Evolutionary conservation across 371 early-diverging fungal species (phyloP).

Genomic region (Mycotypha africana): DNA sequence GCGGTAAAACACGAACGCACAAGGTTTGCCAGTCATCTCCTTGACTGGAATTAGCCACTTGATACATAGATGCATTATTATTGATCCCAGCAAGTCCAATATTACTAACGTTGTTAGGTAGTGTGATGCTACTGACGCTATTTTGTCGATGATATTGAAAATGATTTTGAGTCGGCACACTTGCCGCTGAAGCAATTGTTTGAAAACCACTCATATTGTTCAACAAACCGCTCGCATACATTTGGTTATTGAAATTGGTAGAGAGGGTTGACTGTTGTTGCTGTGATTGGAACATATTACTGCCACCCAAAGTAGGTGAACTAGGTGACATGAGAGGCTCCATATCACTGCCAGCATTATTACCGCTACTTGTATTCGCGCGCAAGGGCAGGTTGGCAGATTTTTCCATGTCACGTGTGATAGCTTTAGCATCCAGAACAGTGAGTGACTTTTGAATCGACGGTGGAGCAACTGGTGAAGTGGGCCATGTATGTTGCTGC

Average conservation of each 20-base stretch:
- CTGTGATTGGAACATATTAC: no score
- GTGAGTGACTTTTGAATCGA: slow-evolving; percentile 49
- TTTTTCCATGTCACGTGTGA: slow-evolving; percentile 53
- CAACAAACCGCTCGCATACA: background rate
- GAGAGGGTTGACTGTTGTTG: slow-evolving; percentile 11
- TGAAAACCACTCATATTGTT: slow-evolving; percentile 7
- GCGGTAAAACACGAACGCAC: slow-evolving; percentile 68
- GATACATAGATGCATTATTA: no score
- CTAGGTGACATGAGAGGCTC: slow-evolving; percentile 29
- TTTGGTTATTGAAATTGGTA: slow-evolving; percentile 3
- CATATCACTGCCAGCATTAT: no score
- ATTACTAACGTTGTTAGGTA: background rate
- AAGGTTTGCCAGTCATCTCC: slow-evolving; percentile 74
- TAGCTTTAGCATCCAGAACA: slow-evolving; percentile 59
- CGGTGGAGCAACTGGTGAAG: slow-evolving; percentile 36
- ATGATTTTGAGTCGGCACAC: slow-evolving; percentile 1
- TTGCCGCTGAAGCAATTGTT: slow-evolving; percentile 10
- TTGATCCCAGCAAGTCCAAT: no score
- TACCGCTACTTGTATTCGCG: no score
- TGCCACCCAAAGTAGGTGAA: no score
- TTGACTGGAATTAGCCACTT: slow-evolving; percentile 4
- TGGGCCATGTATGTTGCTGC: slow-evolving; percentile 20
- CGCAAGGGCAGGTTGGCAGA: slow-evolving; percentile 27
- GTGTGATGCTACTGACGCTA: slow-evolving; percentile 23
- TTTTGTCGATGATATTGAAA: slow-evolving; percentile 30